A percentile compares a stretch with the other conserved stretches of the same genome.
Conservation (phyloP, 495 filamentous ascomycete genomes). For the Sporormia fimetaria region DNA sequence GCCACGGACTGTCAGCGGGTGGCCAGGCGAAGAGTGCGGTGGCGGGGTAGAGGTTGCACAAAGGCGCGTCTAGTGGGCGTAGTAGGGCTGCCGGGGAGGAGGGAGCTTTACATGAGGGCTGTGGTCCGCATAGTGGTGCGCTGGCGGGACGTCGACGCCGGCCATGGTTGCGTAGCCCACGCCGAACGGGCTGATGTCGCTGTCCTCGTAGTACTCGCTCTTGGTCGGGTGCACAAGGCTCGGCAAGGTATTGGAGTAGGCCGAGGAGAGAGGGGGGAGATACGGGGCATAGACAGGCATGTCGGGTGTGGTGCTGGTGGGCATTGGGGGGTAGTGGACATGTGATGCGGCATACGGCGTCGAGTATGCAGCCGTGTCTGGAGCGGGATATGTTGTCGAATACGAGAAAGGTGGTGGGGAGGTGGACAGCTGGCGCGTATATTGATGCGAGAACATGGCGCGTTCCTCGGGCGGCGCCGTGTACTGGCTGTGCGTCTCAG, state of each 20-base stretch:
- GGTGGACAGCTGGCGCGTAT: constrained; percentile 56
- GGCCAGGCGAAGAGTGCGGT: constrained; percentile 22
- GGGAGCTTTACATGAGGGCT: constrained; percentile 57
- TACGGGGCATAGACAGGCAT: constrained; percentile 49
- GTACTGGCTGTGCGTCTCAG: constrained; percentile 28
- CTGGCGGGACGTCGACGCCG: constrained; percentile 56
- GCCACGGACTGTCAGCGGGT: constrained; percentile 27
- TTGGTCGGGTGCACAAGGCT: constrained; percentile 57
- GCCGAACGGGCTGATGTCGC: constrained; percentile 66
- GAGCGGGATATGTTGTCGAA: constrained; percentile 52
- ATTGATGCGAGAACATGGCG: constrained; percentile 54
- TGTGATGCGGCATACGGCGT: constrained; percentile 45
- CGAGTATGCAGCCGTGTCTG: constrained; percentile 54
- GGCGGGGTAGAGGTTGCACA: constrained; percentile 8
- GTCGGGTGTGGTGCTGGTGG: constrained; percentile 41
- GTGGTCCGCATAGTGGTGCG: constrained; percentile 51
- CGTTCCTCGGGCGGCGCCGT: constrained; percentile 33
- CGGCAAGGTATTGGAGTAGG: constrained; percentile 52
- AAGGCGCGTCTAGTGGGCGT: constrained; percentile 23
- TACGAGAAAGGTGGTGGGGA: constrained; percentile 65
- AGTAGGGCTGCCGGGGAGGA: constrained; percentile 28
- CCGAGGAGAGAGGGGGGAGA: constrained; percentile 46
- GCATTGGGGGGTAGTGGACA: constrained; percentile 55
- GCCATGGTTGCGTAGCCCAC: constrained; percentile 64
- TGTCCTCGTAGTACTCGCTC: constrained; percentile 45